Evolutionary conservation across 1,284 basidiomycete species (phyloP), one percentile per base, ranked within the genome.

Genomic region (Ustilago esculenta): DNA sequence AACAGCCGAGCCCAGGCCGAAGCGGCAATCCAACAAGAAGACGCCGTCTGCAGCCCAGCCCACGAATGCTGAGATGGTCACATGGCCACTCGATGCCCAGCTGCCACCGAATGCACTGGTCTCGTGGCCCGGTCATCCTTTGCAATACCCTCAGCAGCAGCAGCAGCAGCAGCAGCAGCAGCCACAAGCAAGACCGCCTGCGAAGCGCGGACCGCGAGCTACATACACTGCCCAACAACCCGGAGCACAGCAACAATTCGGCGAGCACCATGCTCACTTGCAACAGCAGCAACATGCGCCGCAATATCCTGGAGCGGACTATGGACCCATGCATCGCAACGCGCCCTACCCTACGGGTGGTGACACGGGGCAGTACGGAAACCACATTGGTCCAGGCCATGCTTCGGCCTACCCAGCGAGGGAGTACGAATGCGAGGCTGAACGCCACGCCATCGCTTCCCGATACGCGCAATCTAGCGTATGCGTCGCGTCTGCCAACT

Each of bases 21-120:
- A 56, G 41, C 56, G 55, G 24, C 55, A 55, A 24, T 15, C 48
- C 23, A 67, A 67, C 37, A 67, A 60, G 41, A 60, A 59, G 34
- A 39, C 34, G 15, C 40, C 35, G 36, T 32, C 27, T 21, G 42
- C 39, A 5, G 36, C 42, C 11, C 43, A 35, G 6, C 35, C 36
- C 25, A 27, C 48, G 7, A 30, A 47, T 21, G 52, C 7, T 9
- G 44, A 51, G 33, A 25, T 27, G 7, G 40, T 21, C 20, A 24
- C 11, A 3, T 2, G 35, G 23, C 27, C 40, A 18, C 24, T 33
- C 29, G 39, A 34, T 33, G 39, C 29, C 21, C 33, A 44, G 25
- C 32, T 39, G 42, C 29, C 21, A 21, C 33, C 24, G 5, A 29
- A 8, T 1, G 6, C 44, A 1, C 30, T 35, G 20, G 34, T 25